Base-by-base conservation (phyloP, 352 stramenopile genomes). In the Phytopythium litorale region DNA sequence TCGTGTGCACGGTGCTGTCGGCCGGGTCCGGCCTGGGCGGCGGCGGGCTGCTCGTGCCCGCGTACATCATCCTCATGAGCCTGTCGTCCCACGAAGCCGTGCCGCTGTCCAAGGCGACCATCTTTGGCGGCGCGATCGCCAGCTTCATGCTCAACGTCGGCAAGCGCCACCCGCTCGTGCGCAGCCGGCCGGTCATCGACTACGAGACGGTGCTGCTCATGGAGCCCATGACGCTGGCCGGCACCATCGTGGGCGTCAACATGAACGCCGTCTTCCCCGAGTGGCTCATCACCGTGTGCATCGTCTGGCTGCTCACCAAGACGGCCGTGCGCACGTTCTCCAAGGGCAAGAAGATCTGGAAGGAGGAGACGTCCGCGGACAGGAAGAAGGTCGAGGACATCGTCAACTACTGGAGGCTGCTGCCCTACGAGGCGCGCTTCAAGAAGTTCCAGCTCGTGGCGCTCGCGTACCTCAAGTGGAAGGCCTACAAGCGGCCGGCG, bases 161-260 rank as follows among this genome's bases (percentile, higher is more conserved):
- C 30, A 87, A 87, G 50, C 76, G 67, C 25, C 85, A 94, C 56
- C 85, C 85, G 28, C 64, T 91, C 25, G 73, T 82, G 32, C 73
- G 67, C 45, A 75, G 79, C 33, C 77, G 81, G 4, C 81, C 81
- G 11, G 59, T 94, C 12, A 94, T 94, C 38, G 83, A 94, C 68
- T 94, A 92, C 59, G 85, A 94, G 70, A 89, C 84, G 5, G 81
- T 92, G 56, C 61, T 94, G 48, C 77, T 94, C 49, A 89, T 94
- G 83, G 85, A 94, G 64, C 85, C 85, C 30, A 92, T 94, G 85
- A 94, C 85, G 21, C 75, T 94, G 9, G 85, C 85, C 0, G 83
- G 85, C 33, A 94, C 85, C n/a, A 92, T 92, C 65, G 85, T 92
- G 35, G 85, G 85, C 53, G 85, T 94, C 40, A 89, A 90, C 68